Base-by-base conservation (phyloP, 768 basidiomycete genomes). In the Tubosaeta sp. region DNA sequence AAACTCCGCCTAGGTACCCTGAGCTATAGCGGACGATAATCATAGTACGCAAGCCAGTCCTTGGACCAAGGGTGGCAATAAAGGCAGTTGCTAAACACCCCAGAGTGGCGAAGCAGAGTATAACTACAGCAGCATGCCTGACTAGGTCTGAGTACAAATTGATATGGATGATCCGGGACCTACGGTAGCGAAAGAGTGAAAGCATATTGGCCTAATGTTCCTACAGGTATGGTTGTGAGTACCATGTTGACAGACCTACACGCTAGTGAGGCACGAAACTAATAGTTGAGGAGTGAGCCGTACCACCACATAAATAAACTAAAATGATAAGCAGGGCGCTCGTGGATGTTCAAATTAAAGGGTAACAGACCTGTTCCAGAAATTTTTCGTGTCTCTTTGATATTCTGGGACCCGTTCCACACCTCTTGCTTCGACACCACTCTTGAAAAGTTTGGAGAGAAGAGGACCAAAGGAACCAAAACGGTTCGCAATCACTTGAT, bases 11-110 rank as follows among this genome's bases (percentile, higher is more conserved):
- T 10, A 75, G 49, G 52, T 76, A 80, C 3, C 79, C 80, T 3
- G 72, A 73, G 53, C 72, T 74, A 52, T 71, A 80, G 2, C 79
- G 70, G 3, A 72, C 64, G 44, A 77, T 78, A 38, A 80, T 66
- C 78, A 82, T 82, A 0, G 78, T 80, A 6, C 80, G 70, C 21
- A 82, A 63, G 11, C 80, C 80, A 1, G 77, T 81, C 53, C 64
- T 61, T 0, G 81, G 80, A 1, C 80, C 81, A 9, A 82, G 65
- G 7, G 73, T 79, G 16, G 80, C 77, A 40, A 81, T 76, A 57
- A 80, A 79, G 2, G 77, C 76, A 0, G 75, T 72, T 8, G 67
- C 64, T 6, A 69, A 51, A 4, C 66, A 66, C 6, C 76, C 78
- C 21, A 79, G 63, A 18, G 74, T 72, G 29, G 69, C 69, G 51